Conservation (phyloP, 306 rosid species). For the Acacia confusa region DNA sequence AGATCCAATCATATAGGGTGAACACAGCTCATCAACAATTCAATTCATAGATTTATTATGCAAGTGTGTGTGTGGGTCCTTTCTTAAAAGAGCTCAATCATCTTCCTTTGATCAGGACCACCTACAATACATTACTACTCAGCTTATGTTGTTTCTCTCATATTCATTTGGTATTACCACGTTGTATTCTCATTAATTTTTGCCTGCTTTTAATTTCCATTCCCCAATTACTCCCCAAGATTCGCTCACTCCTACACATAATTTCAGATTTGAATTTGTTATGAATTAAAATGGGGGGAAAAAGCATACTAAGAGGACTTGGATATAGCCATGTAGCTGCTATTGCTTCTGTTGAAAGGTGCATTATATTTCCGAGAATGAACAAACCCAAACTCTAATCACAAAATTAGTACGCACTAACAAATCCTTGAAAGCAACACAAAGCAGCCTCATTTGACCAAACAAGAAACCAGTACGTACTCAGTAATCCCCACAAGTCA, state of each 20-base stretch:
- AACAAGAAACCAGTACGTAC: slow-evolving; percentile 13
- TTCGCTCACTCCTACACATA: not conserved
- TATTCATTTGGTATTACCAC: not conserved
- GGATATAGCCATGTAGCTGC: not conserved
- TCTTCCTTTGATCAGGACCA: not conserved
- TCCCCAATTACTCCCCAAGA: not conserved
- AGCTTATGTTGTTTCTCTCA: not conserved
- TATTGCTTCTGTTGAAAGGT: not conserved
- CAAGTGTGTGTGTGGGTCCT: not conserved
- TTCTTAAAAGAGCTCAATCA: not conserved
- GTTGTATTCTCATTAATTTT: not conserved
- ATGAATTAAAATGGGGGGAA: not conserved
- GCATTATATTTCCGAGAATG: not conserved
- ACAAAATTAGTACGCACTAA: not conserved
- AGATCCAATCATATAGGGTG: not conserved
- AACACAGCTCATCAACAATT: not conserved
- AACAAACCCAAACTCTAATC: slow-evolving; percentile 3
- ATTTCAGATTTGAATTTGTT: not conserved
- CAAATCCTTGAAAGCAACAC: slow-evolving; percentile 44
- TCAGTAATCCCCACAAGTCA: not conserved
- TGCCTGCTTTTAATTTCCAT: not conserved
- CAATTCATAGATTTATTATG: not conserved
- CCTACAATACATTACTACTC: not conserved
- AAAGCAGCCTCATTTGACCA: slow-evolving; percentile 29
- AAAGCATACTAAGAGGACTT: not conserved